Evolutionary conservation across 2,329 filamentous ascomycete species (phyloP), one percentile per base, ranked within the genome.

Genomic region (Nothomitra cinnamomea): DNA sequence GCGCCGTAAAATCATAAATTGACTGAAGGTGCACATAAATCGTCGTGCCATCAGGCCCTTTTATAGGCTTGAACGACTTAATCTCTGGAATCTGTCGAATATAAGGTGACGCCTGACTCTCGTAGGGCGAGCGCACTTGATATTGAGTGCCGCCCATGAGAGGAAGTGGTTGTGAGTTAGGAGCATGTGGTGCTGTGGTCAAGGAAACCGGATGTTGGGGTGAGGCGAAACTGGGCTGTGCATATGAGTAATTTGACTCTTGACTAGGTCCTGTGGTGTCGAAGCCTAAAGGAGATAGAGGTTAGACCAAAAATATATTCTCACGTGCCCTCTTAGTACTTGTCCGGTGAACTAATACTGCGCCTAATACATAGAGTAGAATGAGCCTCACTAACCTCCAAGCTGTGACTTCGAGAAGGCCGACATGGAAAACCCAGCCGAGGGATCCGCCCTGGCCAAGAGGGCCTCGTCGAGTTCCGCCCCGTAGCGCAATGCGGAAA

Each of bases 341-440:
- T 51, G 19, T 51, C 49, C 25, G 25, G 49, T 41, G 43, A 25
- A 28, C 43, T 13, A 15, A 10, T 24, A 45, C 32, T 24, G 32
- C 49, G 49, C 36, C 24, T 24, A 21, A 22, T 13, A 40, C 21
- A 40, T 53, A 25, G 25, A 53, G 25, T 49, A 28, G 17, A 35
- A 21, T 36, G 38, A 35, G 52, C 53, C 56, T 56, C 56, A 82
- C 87, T 72, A 73, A 94, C 88, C 85, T 70, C 83, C 83, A 67
- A 83, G 75, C 69, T 84, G 80, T 56, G 79, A 70, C 70, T 94
- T 94, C 64, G 76, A 74, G 75, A 87, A 89, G 70, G 82, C 82
- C 68, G 85, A 83, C 84, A 89, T 89, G 69, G 83, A 80, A 70
- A 85, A 71, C 66, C 70, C 66, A 66, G 72, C 65, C 75, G 73